Base-by-base conservation (phyloP, 805 yeast species). In the Danielia oregonensis region DNA sequence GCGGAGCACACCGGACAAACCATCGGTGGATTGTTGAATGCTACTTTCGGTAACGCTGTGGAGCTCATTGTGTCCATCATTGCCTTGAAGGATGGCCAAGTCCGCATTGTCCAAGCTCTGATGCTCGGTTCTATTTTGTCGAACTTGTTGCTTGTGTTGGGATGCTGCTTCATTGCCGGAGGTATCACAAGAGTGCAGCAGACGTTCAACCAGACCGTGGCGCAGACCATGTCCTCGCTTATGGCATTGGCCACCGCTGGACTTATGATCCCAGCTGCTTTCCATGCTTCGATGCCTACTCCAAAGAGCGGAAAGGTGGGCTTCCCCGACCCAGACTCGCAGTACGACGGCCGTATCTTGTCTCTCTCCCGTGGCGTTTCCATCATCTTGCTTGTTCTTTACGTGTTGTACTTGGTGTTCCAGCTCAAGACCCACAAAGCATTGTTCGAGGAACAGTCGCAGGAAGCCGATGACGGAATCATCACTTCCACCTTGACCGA, bases 1-100 rank as follows among this genome's bases (percentile, higher is more conserved):
- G 78, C 96, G 27, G 85, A 78, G 39, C 80, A 83, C 44, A 87
- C 87, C 22, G 97, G 97, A 40, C 85, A 87, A 52, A 89, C 97
- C 7, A 46, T 91, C 16, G 97, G 98, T 10, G 97, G 97, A 0
- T 70, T 93, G 44, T 70, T 93, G 52, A 93, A 93, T 63, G 98
- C 98, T 2, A 89, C 97, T 7, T 86, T 93, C 57, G 98, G 98
- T 39, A 93, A 93, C 59, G 97, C 97, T 2, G 96, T 93, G 15
- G 98, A 93, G 65, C 78, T 93, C 40, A 93, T 93, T 59, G 97
- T 93, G 23, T 85, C 96, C 2, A 69, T 93, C 17, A 87, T 93
- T 48, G 98, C 98, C 1, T 70, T 93, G 51, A 70, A 65, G 47
- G 82, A 85, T 28, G 85, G 86, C 47, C 97, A 93, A 62, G 79